These are phyloP conservation scores for Pulveroboletus sp. DNA, from an alignment of 768 basidiomycete species.

Conservation along the genomic window DNA sequence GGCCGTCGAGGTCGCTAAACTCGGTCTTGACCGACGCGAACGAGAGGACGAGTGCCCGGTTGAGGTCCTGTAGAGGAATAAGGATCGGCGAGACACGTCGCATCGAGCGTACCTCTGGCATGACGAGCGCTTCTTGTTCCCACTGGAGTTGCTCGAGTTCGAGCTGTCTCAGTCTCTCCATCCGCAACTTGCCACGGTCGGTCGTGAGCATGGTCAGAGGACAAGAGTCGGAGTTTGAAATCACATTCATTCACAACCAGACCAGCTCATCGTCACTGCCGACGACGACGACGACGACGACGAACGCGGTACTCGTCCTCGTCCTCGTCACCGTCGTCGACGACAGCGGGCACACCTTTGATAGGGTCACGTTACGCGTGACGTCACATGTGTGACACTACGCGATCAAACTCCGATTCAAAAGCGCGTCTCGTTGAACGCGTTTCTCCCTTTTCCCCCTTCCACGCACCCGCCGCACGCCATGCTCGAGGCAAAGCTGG, in stretches of 20 bases:
- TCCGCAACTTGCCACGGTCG: conserved; percentile 47
- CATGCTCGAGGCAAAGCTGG: conserved; percentile 91
- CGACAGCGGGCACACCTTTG: neutral
- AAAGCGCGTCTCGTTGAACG: conserved; percentile 32
- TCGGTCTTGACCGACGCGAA: conserved; percentile 59
- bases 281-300: neutral
- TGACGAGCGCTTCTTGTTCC: conserved; percentile 53
- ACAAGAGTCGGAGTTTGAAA: conserved; percentile 9
- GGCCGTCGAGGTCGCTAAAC: conserved; percentile 59
- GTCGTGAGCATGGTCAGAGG: conserved; percentile 17
- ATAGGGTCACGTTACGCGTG: conserved; percentile 25
- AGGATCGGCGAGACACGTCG: neutral
- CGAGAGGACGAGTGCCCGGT: conserved; percentile 34
- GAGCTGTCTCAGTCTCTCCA: conserved; percentile 43
- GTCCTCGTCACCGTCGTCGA: conserved; percentile 1
- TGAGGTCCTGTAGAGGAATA: conserved; percentile 26
- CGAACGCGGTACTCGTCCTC: neutral
- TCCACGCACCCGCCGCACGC: conserved; percentile 10
- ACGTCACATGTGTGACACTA: conserved; percentile 25
- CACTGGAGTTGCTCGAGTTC: conserved; percentile 53
- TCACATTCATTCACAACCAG: conserved; percentile 5
- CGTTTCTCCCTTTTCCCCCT: conserved; percentile 5
- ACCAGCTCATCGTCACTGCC: conserved; percentile 4
- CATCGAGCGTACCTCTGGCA: conserved; percentile 49
- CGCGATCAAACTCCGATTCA: conserved; percentile 35